Percentiles rank a stretch among this genome's conserved stretches.
These are phyloP conservation scores for Thielaviopsis ethacetica DNA, from an alignment of 2,329 filamentous ascomycete genomes.

Conservation along the genomic window DNA sequence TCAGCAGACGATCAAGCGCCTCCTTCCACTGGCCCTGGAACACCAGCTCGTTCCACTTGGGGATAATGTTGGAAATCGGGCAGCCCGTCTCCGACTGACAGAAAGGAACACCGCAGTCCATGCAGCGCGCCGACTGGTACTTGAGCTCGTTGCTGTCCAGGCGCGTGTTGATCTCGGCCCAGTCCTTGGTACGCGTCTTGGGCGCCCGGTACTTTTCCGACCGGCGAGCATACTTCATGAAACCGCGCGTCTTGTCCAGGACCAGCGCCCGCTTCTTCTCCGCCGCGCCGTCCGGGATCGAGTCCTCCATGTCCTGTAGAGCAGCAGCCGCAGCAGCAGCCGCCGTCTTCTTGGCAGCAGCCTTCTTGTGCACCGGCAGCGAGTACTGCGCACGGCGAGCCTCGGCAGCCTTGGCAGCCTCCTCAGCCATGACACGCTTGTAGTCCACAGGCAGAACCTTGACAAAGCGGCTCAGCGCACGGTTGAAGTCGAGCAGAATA, in stretches of 20 bases:
- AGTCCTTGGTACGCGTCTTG: slow-evolving; percentile 76
- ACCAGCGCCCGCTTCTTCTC: slow-evolving; percentile 82
- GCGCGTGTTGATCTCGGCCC: slow-evolving; percentile 76
- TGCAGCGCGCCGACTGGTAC: slow-evolving; percentile 90
- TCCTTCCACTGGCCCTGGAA: slow-evolving; percentile 71
- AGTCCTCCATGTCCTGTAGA: slow-evolving; percentile 78
- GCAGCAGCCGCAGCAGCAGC: slow-evolving; percentile 41
- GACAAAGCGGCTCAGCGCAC: slow-evolving; percentile 76
- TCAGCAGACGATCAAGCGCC: slow-evolving; percentile 75
- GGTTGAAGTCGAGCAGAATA: slow-evolving; percentile 87
- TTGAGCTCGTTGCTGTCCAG: slow-evolving; percentile 90
- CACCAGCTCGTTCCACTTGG: slow-evolving; percentile 85
- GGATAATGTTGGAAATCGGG: slow-evolving; percentile 93
- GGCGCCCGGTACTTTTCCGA: slow-evolving; percentile 83
- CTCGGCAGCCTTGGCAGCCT: slow-evolving; percentile 70
- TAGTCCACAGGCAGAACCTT: slow-evolving; percentile 92
- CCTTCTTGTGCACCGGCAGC: slow-evolving; percentile 58
- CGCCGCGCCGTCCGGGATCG: slow-evolving; percentile 70
- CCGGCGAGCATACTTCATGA: slow-evolving; percentile 92
- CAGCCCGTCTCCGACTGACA: slow-evolving; percentile 94
- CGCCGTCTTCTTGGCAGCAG: slow-evolving; percentile 16
- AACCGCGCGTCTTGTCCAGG: slow-evolving; percentile 92
- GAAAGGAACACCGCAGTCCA: slow-evolving; percentile 98
- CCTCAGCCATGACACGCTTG: slow-evolving; percentile 79
- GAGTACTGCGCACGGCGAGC: slow-evolving; percentile 74